These are phyloP conservation scores for Periconia macrospinosa DNA, from an alignment of 2,329 filamentous ascomycete genomes.

Conservation along the genomic window DNA sequence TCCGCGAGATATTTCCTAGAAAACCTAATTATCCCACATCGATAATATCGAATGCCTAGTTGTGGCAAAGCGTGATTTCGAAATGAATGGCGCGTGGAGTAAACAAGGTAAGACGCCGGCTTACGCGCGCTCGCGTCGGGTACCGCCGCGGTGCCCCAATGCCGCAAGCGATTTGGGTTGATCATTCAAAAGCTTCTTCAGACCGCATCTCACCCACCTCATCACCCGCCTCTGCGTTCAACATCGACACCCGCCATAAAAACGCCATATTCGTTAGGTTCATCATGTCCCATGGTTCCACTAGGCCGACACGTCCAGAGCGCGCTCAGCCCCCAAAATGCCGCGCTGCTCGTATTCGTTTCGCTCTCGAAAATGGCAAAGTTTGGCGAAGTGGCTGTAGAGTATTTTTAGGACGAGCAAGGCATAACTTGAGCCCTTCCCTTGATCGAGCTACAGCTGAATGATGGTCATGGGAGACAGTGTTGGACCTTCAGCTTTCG, in stretches of 20 bases:
- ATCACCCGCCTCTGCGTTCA: background rate
- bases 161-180: background rate
- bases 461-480: background rate
- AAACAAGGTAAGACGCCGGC: background rate
- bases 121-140: background rate
- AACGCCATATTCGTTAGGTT: background rate
- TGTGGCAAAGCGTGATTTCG: too few species aligned
- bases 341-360: slow-evolving; percentile 7
- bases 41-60: too few species aligned
- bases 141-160: too few species aligned
- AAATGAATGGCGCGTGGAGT: too few species aligned
- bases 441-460: background rate
- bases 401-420: slow-evolving; percentile 16
- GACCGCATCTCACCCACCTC: background rate
- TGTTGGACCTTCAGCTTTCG: background rate
- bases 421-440: background rate
- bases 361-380: background rate
- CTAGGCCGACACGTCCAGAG: background rate
- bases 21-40: too few species aligned
- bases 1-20: too few species aligned
- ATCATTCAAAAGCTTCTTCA: slow-evolving; percentile 3
- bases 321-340: slow-evolving; percentile 9
- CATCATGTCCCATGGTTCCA: background rate
- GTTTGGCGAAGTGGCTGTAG: slow-evolving; percentile 12
- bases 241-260: background rate